Base-by-base conservation (phyloP, 148 eudicot species). In the Amaranthus hypochondriacus region DNA sequence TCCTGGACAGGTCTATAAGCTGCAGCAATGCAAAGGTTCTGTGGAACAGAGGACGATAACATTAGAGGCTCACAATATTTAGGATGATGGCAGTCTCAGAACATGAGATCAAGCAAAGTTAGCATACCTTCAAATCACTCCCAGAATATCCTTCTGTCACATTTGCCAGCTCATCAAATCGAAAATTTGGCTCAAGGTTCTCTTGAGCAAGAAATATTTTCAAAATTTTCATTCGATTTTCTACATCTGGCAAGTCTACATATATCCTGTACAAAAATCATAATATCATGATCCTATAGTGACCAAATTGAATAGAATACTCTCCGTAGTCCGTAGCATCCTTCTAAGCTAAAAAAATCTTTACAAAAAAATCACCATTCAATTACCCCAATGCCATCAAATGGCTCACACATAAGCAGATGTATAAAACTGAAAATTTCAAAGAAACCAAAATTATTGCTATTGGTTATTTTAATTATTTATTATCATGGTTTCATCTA, bases 1-100 rank as follows among this genome's bases (percentile, higher is more conserved):
- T 92, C 98, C 82, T 95, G 96, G 48, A 95, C 98, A 73, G 98
- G 98, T 83, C 97, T 87, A 81, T 95, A 92, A 56, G 98, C 92
- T 6, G 98, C 96, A 81, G 98, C 97, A 75, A 92, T 87, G 82
- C 98, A 95, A 66, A 95, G 93, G 75, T 95, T 92, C 98, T 95
- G 92, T 84, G 82, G 11, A 67, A 66, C 39, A 70, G 15, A 65
- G n/a, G 49, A 68, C 68, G 14, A 58, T 60, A 47, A 6, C 51
- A 70, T 70, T 55, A 52, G 44, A 69, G 54, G 76, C 54, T 61
- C 13, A 58, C 18, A 66, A 48, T 5, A 70, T 42, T 21, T 49
- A 3, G 14, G 43, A 52, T 4, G 39, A 42, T 21, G 10, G 52
- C 51, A 14, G 69, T 56, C 12, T 4, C 2, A 11, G 11, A n/a